Conservation (phyloP, 768 basidiomycete genomes). For the Russula foetens region DNA sequence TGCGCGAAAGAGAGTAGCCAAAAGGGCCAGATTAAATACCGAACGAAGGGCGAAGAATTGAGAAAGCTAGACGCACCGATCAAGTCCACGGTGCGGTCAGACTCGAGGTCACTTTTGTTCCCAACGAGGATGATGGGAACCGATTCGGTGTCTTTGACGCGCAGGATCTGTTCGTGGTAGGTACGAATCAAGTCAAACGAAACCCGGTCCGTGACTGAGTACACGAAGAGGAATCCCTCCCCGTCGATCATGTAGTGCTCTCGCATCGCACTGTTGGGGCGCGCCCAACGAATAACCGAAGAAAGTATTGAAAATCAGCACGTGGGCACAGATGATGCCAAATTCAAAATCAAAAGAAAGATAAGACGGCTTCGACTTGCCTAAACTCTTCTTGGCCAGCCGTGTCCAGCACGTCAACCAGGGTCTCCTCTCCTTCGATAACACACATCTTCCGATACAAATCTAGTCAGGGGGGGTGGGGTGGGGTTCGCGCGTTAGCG, state of each 20-base stretch:
- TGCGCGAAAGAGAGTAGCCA: neutral
- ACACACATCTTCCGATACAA: conserved; percentile 96
- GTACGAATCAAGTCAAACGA: conserved; percentile 94
- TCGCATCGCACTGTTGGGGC: conserved; percentile 89
- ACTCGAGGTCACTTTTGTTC: conserved; percentile 96
- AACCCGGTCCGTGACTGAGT: conserved; percentile 94
- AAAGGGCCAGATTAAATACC: neutral
- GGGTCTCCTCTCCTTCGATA: conserved; percentile 93
- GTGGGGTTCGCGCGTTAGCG: neutral
- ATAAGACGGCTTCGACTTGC: conserved; percentile 37
- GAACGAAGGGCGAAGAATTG: neutral
- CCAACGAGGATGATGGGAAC: conserved; percentile 95
- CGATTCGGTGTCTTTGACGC: conserved; percentile 91
- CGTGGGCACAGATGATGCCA: neutral
- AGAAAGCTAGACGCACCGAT: conserved; percentile 49
- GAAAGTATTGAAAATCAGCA: neutral
- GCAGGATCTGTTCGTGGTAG: conserved; percentile 92
- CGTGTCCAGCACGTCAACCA: conserved; percentile 93
- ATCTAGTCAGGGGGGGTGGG: conserved; percentile 39
- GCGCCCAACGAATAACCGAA: too few relatives aligned
- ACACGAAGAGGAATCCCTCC: conserved; percentile 95
- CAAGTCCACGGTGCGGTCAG: conserved; percentile 90
- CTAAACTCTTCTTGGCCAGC: conserved; percentile 98
- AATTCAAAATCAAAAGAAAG: neutral
- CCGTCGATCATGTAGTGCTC: conserved; percentile 99